Percentiles rank a stretch among this genome's conserved stretches.
These are phyloP conservation scores for Phytophthora boehmeriae DNA, from an alignment of 352 stramenopile genomes.

Conservation along the genomic window DNA sequence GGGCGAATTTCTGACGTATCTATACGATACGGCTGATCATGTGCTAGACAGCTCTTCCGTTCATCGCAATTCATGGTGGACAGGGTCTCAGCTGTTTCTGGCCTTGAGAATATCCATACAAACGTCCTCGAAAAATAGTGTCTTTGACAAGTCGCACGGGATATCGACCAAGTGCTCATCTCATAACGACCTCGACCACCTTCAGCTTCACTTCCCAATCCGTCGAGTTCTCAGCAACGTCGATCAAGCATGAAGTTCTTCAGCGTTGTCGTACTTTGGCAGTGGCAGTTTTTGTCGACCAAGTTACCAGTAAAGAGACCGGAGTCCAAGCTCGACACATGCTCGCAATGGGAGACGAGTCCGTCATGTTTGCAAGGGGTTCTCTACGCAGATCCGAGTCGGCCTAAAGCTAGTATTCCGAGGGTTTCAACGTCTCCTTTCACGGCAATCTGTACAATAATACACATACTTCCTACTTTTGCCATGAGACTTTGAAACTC, in stretches of 20 bases:
- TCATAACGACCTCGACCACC: background rate
- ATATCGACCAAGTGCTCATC: too few species aligned
- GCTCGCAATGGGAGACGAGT: conserved; percentile 35
- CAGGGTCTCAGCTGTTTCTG: too few species aligned
- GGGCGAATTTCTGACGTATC: too few species aligned
- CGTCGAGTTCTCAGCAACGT: conserved; percentile 6
- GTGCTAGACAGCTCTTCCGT: too few species aligned
- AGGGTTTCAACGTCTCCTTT: background rate
- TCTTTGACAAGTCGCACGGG: background rate
- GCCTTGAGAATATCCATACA: too few species aligned
- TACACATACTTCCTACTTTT: too few species aligned
- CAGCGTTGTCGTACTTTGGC: conserved; percentile 2
- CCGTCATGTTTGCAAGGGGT: conserved; percentile 21
- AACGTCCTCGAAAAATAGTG: background rate
- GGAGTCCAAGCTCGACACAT: conserved; percentile 23
- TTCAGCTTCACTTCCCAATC: conserved; percentile 20
- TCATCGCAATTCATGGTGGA: too few species aligned
- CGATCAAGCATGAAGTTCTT: conserved; percentile 23
- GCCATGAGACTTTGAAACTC: background rate
- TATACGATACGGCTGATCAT: too few species aligned
- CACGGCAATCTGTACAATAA: background rate
- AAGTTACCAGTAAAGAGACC: conserved; percentile 16
- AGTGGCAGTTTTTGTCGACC: conserved; percentile 1
- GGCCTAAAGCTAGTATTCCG: conserved; percentile 9
- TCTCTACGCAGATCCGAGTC: conserved; percentile 14